Evolutionary conservation across 2,329 filamentous ascomycete species (phyloP).

Genomic region (Mycogone perniciosa): DNA sequence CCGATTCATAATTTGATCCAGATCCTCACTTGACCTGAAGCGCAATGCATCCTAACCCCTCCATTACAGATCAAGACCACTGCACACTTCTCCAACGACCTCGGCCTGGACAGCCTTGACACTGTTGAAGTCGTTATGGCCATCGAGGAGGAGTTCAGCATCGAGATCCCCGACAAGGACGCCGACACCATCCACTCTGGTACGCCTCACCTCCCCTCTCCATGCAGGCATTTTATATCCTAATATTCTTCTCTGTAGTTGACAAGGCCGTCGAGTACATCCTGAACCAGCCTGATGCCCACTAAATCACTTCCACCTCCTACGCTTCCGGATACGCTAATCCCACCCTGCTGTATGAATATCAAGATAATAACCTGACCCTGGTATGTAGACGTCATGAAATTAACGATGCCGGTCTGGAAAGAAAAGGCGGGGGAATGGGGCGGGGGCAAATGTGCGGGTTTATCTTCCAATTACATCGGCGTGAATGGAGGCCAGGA

Average conservation of each 20-base stretch:
- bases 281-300: slow-evolving; percentile 83
- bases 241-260: slow-evolving; percentile 46
- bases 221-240: neutral
- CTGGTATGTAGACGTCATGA: neutral
- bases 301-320: slow-evolving; percentile 35
- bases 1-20: neutral
- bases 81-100: slow-evolving; percentile 94
- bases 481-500: neutral
- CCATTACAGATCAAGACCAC: slow-evolving; percentile 63
- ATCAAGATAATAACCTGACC: neutral
- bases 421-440: neutral
- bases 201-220: slow-evolving; percentile 41
- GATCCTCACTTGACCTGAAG: slow-evolving; percentile 5
- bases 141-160: slow-evolving; percentile 90
- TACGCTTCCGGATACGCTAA: slow-evolving; percentile 7
- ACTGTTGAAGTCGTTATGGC: slow-evolving; percentile 99
- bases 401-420: neutral
- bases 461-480: neutral
- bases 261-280: slow-evolving; percentile 95
- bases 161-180: slow-evolving; percentile 97
- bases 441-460: neutral
- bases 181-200: slow-evolving; percentile 90
- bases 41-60: neutral
- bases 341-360: neutral
- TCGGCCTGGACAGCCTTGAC: slow-evolving; percentile 93